Evolutionary conservation across 805 yeast species (phyloP), one percentile per base, ranked within the genome.

Genomic region (Ogataea chonburiensis): DNA sequence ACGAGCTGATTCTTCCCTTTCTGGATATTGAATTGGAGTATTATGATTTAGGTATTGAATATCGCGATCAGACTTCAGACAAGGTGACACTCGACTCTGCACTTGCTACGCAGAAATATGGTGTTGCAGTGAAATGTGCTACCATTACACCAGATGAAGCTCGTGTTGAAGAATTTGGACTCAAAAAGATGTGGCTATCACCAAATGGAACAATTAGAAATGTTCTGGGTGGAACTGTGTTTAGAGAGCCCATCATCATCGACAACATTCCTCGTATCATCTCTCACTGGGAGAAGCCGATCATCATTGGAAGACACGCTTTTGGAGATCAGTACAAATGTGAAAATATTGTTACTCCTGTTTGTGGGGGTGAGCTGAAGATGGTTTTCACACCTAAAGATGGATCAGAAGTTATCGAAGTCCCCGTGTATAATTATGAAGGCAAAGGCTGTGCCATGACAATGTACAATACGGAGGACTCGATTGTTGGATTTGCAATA

Each of bases 61-160:
- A 81, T 68, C 77, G 98, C 60, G 97, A 91, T 64, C 61, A 75
- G 52, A 91, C 98, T 12, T 72, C 86, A 53, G 98, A 91, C 63
- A 63, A 85, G 66, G 91, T 91, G 49, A 91, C 98, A 13, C 59
- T 73, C 22, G 96, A 91, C 37, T 85, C 96, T 8, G 97, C 97
- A 16, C 68, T 81, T 33, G 98, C 98, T 35, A 89, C 87, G 51
- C 68, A 79, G 62, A 76, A 88, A 64, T 82, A 86, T 63, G 85
- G 86, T 37, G 98, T 91, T 40, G 98, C 95, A 19, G 86, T 91
- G 52, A 91, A 91, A 69, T 91, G 98, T 70, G 98, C 98, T 40
- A 91, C 98, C 34, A 91, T 91, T 62, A 91, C 98, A n/a, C 97
- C 98, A 6, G 95, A 86, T 60, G 98, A 91, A 69, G 93, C 86